Evolutionary conservation across 2,329 filamentous ascomycete genomes (phyloP), one percentile per base, ranked within the genome.

Genomic region (Fonsecaea erecta): DNA sequence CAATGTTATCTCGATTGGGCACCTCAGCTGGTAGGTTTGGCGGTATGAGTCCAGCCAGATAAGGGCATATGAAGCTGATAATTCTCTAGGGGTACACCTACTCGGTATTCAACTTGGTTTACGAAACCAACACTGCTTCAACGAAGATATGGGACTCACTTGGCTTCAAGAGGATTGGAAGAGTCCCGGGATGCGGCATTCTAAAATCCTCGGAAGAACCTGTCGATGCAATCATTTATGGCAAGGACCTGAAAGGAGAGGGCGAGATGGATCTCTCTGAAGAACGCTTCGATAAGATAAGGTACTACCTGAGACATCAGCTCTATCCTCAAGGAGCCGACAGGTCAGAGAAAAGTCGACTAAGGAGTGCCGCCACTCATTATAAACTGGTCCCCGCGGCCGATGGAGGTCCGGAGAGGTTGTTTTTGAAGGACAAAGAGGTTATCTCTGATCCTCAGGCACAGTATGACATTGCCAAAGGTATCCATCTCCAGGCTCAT

Each of bases 341-440:
- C 82, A 88, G 94, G 65, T 93, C 93, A 63, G 95, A 98, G 79
- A 98, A 98, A 85, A 94, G 90, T 80, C 90, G 94, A 72, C 87
- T 99, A 63, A 88, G 95, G 73, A 96, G 91, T 78, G 93, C 94
- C 54, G 93, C 93, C 46, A 97, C 93, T 21, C 94, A 98, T 79
- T 98, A 98, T 82, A 95, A 95, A 78, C 87, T 97, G 35, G 77
- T 86, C 11, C 80, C 81, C 6, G 80, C 79, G 0, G 75, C 79
- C 26, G 79, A 83, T 52, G 80, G 81, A 3, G 80, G 79, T 32
- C 71, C 74, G 2, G 91, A 94, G 75, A 92, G 91, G 76, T 84
- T 98, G 70, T 96, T 97, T 92, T 86, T 98, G 73, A 97, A 97
- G 79, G 94, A 94, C 75, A 98, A 98, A 79, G 94, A 98, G 80